A percentile compares a stretch with the other conserved stretches of the same genome.
Conservation (phyloP, 1,139 yeast genomes). For the Yarrowia galli region DNA sequence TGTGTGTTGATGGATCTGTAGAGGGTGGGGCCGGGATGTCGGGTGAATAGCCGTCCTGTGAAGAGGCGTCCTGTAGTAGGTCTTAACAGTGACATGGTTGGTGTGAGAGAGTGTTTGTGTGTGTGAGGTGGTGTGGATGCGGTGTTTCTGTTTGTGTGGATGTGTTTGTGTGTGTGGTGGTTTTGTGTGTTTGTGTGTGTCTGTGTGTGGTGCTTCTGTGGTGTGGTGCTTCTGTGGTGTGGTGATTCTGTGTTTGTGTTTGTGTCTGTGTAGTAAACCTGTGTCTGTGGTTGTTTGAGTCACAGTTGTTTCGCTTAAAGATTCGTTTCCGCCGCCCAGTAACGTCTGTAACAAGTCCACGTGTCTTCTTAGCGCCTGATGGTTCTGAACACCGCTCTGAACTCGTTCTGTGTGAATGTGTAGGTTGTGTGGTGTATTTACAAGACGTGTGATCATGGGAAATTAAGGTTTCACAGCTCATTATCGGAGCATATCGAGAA, state of each 20-base stretch:
- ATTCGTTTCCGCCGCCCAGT: too few relatives aligned
- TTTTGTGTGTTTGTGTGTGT: background rate
- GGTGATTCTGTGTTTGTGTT: too few relatives aligned
- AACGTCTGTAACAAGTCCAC: too few relatives aligned
- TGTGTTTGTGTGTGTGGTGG: background rate
- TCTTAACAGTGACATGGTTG: background rate
- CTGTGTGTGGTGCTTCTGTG: background rate
- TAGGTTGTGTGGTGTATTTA: background rate
- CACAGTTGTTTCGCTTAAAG: too few relatives aligned
- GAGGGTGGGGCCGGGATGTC: background rate
- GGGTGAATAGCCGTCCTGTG: background rate
- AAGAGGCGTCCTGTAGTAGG: too few relatives aligned
- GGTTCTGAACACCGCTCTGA: too few relatives aligned
- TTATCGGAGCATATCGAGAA: too few relatives aligned
- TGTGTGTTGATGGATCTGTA: conserved; percentile 40
- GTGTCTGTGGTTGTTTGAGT: background rate
- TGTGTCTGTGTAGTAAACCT: too few relatives aligned
- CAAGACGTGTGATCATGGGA: background rate
- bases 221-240: too few relatives aligned
- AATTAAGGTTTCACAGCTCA: too few relatives aligned
- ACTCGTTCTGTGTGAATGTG: too few relatives aligned
- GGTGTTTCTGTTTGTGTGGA: background rate
- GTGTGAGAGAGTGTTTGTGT: background rate
- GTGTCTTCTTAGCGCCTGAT: too few relatives aligned
- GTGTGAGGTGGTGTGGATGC: background rate